Evolutionary conservation across 2,329 filamentous ascomycete species (phyloP), one percentile per base, ranked within the genome.

Genomic region (Coleophoma eucalyptorum): DNA sequence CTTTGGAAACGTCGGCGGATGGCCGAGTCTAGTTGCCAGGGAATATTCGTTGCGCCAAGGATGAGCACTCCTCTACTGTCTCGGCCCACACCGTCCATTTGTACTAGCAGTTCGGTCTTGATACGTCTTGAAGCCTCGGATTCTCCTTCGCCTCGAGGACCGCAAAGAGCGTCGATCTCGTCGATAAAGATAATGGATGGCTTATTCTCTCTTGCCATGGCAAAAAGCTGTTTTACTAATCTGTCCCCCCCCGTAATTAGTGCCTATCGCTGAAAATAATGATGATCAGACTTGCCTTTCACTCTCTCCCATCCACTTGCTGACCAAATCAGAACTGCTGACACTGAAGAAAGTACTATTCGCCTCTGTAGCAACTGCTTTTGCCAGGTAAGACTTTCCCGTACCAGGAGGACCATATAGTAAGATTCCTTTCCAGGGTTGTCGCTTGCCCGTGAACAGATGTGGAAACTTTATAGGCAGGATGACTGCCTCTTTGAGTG

Each of bases 231-330:
- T 67, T 97, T 97, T 51, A 99, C 94, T 61, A 99, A 80, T 64
- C 55, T 57, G 47, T 37, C 7, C 4, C 6, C 26, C 26, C 7
- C 26, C 26, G 26, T 26, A 26, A 26, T 26, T 26, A 26, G 26
- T 26, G 26, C 4, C 26, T 7, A 6, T 26, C 26, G 26, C 5
- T 26, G 5, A 26, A 6, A 26, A 8, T 8, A 26, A 26, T 26
- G 10, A 26, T 7, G 2, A 26, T 26, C 26, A 26, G 26, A 62
- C 77, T 45, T 74, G 95, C 90, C 91, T 84, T 83, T 99, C 94
- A 77, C 89, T 95, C 72, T 99, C 94, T 75, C 94, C 94, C 94
- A 99, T 99, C 94, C 94, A 99, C 69, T 99, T 99, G 69, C 90
- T 96, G 54, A 99, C 94, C 70, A 99, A 71, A 68, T 99, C 94